Evolutionary conservation across 345 rosid species (phyloP).

Genomic region (Pelargonium nanum): DNA sequence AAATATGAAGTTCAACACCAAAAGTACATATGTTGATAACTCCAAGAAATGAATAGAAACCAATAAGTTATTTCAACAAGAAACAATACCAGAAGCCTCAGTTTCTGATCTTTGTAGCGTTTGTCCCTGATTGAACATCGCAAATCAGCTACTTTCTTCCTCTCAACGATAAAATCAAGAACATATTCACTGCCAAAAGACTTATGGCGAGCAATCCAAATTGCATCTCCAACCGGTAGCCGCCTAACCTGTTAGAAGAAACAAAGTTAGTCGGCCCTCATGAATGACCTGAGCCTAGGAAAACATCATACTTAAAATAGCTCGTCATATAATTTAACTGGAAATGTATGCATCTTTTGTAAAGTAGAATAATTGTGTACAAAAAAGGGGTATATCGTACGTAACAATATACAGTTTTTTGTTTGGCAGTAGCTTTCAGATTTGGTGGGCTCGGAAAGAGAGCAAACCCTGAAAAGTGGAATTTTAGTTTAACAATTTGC

Average conservation of each 20-base stretch:
- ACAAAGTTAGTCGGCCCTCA: background rate
- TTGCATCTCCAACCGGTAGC: conserved; percentile 82
- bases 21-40: background rate
- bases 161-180: conserved; percentile 89
- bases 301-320: background rate
- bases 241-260: conserved; percentile 50
- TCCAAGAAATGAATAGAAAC: background rate
- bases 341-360: background rate
- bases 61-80: background rate
- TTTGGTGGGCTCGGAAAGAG: background rate
- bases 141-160: conserved; percentile 77
- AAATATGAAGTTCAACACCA: background rate
- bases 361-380: background rate
- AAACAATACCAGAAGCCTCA: conserved; percentile 59
- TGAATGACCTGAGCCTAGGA: background rate
- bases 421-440: background rate
- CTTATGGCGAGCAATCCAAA: conserved; percentile 88
- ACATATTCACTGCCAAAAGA: conserved; percentile 50
- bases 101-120: conserved; percentile 85
- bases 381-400: background rate
- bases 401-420: background rate
- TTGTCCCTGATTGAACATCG: conserved; percentile 77
- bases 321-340: background rate
- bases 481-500: background rate
- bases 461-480: background rate